Percentiles rank a stretch among this genome's conserved stretches.
phyloP scores from a whole-genome alignment of 805 yeast genomes.

The Sugiyamaella floridensis region DNA sequence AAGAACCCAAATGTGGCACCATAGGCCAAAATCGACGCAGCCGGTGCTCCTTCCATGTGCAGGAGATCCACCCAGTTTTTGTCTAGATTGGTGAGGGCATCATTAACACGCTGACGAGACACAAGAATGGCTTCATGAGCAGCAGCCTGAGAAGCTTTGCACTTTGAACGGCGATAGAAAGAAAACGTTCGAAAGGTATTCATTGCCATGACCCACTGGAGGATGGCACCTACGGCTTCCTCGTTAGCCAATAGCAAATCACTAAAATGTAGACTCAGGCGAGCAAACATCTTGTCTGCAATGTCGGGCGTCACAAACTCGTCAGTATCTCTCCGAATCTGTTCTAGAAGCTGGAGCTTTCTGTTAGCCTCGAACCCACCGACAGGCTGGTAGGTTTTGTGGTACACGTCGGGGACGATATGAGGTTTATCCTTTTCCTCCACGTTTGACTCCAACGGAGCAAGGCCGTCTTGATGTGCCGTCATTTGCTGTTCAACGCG shows the following conservation, averaged over 20 bases:
- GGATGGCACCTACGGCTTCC: slow-evolving; percentile 4
- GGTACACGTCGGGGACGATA: slow-evolving; percentile 7
- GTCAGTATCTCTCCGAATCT: not conserved
- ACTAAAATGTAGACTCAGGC: not conserved
- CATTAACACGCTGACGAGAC: slow-evolving; percentile 5
- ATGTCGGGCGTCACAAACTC: slow-evolving; percentile 6
- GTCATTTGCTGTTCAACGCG: slow-evolving; percentile 13
- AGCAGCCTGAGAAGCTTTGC: slow-evolving; percentile 7
- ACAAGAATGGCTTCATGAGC: slow-evolving; percentile 6
- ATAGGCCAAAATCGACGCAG: slow-evolving; percentile 11
- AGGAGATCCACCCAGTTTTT: slow-evolving; percentile 3
- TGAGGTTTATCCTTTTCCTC: not conserved
- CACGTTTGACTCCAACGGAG: not conserved
- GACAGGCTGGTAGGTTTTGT: slow-evolving; percentile 16
- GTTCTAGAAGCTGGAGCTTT: not conserved
- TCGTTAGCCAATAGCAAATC: not conserved
- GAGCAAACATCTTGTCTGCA: slow-evolving; percentile 9
- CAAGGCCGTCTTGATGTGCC: not conserved
- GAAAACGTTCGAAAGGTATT: slow-evolving; percentile 5
- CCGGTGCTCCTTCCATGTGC: not conserved
- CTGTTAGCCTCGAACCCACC: slow-evolving; percentile 13
- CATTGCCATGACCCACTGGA: slow-evolving; percentile 7
- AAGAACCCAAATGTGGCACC: slow-evolving; percentile 18
- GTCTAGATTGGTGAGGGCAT: not conserved
- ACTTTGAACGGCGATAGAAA: slow-evolving; percentile 3